A percentile compares a stretch with the other conserved stretches of the same genome.
Conservation (phyloP, 306 rosid species). For the Argentina anserina region DNA sequence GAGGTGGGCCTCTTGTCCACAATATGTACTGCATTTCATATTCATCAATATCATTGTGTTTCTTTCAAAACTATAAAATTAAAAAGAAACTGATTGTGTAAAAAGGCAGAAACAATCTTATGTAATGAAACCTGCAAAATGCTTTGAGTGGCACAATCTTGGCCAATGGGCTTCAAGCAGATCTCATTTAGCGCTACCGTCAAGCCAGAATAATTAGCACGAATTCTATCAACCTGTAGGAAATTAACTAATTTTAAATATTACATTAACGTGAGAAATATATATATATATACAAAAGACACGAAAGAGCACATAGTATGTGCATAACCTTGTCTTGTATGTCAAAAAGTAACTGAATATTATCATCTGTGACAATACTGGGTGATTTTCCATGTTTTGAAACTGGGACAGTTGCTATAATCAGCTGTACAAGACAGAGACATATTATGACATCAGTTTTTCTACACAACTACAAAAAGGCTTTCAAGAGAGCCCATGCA, state of each 20-base stretch:
- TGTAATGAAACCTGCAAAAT: constrained; percentile 68
- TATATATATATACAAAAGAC: background rate
- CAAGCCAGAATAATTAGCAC: constrained; percentile 71
- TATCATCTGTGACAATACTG: constrained; percentile 77
- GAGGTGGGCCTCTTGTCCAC: background rate
- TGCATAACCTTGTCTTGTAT: constrained; percentile 76
- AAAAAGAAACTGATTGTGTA: background rate
- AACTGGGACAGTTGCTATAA: constrained; percentile 71
- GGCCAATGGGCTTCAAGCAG: constrained; percentile 89
- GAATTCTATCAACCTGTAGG: constrained; percentile 66
- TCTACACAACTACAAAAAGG: background rate
- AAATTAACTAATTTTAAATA: constrained; percentile 21
- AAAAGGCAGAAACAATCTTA: background rate
- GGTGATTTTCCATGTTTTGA: constrained; percentile 54
- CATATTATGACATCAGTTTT: constrained; percentile 12
- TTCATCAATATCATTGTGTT: background rate
- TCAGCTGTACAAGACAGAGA: constrained; percentile 51
- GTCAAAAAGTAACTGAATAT: constrained; percentile 79
- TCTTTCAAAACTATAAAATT: background rate
- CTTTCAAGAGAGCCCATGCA: background rate
- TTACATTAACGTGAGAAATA: background rate
- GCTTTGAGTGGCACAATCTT: constrained; percentile 96
- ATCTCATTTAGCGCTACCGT: constrained; percentile 70
- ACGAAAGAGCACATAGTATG: constrained; percentile 15
- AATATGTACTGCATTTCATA: background rate